Base-by-base conservation (phyloP, 1,139 yeast species). In the Hemisphaericaspora xylanilytica region DNA sequence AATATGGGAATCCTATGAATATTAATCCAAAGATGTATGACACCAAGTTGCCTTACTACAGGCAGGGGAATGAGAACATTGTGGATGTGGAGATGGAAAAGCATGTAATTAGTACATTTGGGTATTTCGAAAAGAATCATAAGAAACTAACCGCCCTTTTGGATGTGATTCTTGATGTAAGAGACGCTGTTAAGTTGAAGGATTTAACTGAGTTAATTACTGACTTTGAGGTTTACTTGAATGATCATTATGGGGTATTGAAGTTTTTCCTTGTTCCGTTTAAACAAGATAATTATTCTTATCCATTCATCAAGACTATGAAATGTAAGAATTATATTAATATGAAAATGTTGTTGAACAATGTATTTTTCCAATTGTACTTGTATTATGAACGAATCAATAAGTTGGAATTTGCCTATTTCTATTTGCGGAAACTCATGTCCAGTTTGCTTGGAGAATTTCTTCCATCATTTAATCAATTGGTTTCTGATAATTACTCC, bases 291-390 rank as follows among this genome's bases (percentile, higher is more conserved):
- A 45, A 45, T 4, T 61, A 47, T 44, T 38, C 45, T 3, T 60
- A 50, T 43, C 55, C 69, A 2, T 67, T 64, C 38, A 43, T 56
- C 12, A 69, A 69, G 42, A 52, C 59, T 3, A 54, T 60, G 53
- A 62, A 58, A 34, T 63, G 65, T 42, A 62, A 61, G 38, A 56
- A 58, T 31, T 62, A 56, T 36, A 43, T 70, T 33, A 60, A 61
- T 42, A 49, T 63, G 53, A 65, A 56, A 40, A 49, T 53, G 13
- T 63, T 69, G 37, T 39, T 58, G 12, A 36, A 58, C 28, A 50
- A 61, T 1, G 34, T 67, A 2, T 53, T 49, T 24, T 51, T 49
- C 36, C 70, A 67, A 42, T 40, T 69, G 9, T 59, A 50, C 41
- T 44, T 60, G 24, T 61, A 63, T 46, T 68, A 59, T 39, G 69